A percentile compares a stretch with the other conserved stretches of the same genome.
Evolutionary conservation across 2,329 filamentous ascomycete genomes (phyloP).

Genomic region (Leptographium procerum): DNA sequence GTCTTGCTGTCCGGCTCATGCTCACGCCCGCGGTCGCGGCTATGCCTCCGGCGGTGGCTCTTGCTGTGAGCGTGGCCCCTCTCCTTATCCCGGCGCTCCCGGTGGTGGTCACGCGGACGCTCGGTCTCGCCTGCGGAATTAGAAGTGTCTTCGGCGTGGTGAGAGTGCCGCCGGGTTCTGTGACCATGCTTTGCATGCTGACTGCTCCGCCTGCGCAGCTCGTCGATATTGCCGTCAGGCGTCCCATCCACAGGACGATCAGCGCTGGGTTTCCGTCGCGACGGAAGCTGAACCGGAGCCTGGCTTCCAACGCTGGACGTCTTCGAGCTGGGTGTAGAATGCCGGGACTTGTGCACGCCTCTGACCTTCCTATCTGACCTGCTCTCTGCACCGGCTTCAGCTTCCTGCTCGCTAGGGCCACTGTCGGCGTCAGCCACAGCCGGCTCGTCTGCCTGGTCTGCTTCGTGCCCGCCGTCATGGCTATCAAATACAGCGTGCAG

Average conservation of each 20-base stretch:
- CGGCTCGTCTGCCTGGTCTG: background rate
- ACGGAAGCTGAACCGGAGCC: background rate
- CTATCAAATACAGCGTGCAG: conserved; percentile 39
- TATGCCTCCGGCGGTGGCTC: background rate
- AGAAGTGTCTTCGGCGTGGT: background rate
- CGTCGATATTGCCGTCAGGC: background rate
- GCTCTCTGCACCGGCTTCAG: background rate
- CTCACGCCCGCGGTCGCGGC: background rate
- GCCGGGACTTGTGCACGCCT: background rate
- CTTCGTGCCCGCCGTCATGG: conserved; percentile 6
- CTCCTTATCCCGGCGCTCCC: background rate
- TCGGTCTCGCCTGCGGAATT: too few species aligned
- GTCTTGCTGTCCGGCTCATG: background rate
- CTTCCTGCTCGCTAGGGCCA: background rate
- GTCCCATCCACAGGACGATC: background rate
- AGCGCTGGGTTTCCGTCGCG: background rate
- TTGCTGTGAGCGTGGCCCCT: background rate
- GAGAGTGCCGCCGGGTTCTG: background rate
- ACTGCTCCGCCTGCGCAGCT: background rate
- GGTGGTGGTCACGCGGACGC: background rate
- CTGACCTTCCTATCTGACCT: background rate
- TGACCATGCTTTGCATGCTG: background rate
- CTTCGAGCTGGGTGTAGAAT: background rate
- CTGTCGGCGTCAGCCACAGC: background rate
- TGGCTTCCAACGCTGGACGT: background rate